Evolutionary conservation across 345 rosid species (phyloP).

Genomic region (Gossypium rotundifolium): DNA sequence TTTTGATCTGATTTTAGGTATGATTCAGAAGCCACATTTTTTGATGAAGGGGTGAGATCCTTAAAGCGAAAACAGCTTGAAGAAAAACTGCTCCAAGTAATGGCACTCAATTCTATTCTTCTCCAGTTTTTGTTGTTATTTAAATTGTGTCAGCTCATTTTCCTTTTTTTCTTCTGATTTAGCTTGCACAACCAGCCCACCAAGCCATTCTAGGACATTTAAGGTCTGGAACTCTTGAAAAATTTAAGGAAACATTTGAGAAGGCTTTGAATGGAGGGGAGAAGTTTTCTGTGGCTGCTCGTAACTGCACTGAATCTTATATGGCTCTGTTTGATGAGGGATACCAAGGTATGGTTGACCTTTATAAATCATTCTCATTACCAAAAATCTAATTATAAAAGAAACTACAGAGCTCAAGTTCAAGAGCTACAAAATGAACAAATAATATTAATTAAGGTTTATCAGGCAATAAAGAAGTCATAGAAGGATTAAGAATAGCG

Average conservation of each 20-base stretch:
- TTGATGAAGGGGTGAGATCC: slow-evolving; percentile 87
- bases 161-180: slow-evolving; percentile 17
- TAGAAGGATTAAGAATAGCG: background rate
- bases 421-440: background rate
- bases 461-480: background rate
- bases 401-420: background rate
- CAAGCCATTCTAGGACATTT: slow-evolving; percentile 74
- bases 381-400: background rate
- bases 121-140: background rate
- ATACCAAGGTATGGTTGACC: slow-evolving; percentile 50
- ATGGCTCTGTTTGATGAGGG: slow-evolving; percentile 62
- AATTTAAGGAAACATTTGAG: slow-evolving; percentile 71
- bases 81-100: slow-evolving; percentile 89
- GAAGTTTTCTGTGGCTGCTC: slow-evolving; percentile 60
- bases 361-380: background rate
- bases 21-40: slow-evolving; percentile 72
- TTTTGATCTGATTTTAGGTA: slow-evolving; percentile 44
- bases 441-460: background rate
- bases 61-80: slow-evolving; percentile 75
- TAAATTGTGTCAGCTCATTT: slow-evolving; percentile 14
- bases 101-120: slow-evolving; percentile 10
- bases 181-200: slow-evolving; percentile 90
- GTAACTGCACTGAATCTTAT: slow-evolving; percentile 36
- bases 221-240: slow-evolving; percentile 56
- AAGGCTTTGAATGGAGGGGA: slow-evolving; percentile 80